Evolutionary conservation across 768 basidiomycete species (phyloP), one percentile per base, ranked within the genome.

Genomic region (Royoungia palumana): DNA sequence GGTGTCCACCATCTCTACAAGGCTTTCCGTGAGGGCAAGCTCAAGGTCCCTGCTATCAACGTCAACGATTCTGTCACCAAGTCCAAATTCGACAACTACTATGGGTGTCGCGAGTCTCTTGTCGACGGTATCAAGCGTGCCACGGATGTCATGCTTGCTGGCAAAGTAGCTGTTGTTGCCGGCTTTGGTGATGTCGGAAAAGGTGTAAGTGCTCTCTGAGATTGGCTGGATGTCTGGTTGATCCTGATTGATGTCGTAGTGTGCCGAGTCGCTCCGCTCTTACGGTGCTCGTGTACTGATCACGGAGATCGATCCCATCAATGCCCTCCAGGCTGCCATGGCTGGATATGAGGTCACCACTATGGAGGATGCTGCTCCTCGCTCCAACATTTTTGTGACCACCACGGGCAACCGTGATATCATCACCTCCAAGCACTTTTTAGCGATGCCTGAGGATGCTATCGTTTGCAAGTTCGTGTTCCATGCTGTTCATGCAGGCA

Each of bases 41-140:
- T 99, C 66, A 95, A 94, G 78, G 79, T 97, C 57, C 95, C 96
- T 52, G 96, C 96, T 55, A 98, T 99, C 80, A 99, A 99, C 71
- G 96, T 99, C 66, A 98, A 98, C 72, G 94, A 96, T 76, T 96
- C 95, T 6, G 96, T 99, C 65, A 99, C 96, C 58, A 99, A 99
- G 75, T 96, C 94, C 68, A 99, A 99, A 79, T 99, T 99, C 69
- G 89, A 94, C 75, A 92, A 93, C 76, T 88, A 92, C 74, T 99
- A 99, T 69, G 96, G 96, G 54, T 99, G 96, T 76, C 92, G 96
- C 66, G 96, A 99, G 73, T 99, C 96, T 27, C 89, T 99, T 55
- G 96, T 99, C 53, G 96, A 99, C 69, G 96, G 96, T 61, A 97
- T 99, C 77, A 99, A 99, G 83, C 94, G 96, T 65, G 96, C 96